Percentiles rank a stretch among this genome's conserved stretches.
phyloP scores from a whole-genome alignment of 139 green algal genomes.

The Yamagishiella unicocca region DNA sequence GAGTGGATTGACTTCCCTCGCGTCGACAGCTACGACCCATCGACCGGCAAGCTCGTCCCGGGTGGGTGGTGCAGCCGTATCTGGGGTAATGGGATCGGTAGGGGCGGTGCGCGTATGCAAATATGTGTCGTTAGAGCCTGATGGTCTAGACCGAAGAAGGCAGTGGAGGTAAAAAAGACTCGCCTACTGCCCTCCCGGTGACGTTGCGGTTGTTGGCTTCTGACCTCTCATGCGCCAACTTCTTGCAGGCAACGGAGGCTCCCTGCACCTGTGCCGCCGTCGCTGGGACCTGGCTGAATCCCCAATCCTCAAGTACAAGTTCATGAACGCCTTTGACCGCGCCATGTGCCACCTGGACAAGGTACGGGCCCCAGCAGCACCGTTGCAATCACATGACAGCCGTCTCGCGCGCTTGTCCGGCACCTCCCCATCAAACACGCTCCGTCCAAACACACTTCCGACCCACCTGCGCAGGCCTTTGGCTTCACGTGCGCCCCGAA shows the following conservation, averaged over 20 bases:
- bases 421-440: no score
- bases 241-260: slow-evolving; percentile 94
- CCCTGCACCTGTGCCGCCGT: slow-evolving; percentile 94
- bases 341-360: slow-evolving; percentile 97
- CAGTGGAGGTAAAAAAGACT: no score
- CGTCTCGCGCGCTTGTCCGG: no score
- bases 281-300: slow-evolving; percentile 94
- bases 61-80: slow-evolving; percentile 48
- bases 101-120: no score
- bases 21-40: slow-evolving; percentile 90
- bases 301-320: slow-evolving; percentile 93
- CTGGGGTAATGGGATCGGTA: not conserved
- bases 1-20: slow-evolving; percentile 99
- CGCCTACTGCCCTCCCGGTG: no score
- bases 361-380: no score
- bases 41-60: slow-evolving; percentile 87
- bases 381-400: no score
- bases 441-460: no score
- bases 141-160: no score
- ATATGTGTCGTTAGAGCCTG: no score
- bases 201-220: no score
- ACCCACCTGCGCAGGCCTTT: slow-evolving; percentile 3
- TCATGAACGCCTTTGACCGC: slow-evolving; percentile 60
- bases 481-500: slow-evolving; percentile 75
- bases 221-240: no score